These are phyloP conservation scores for Tephrocybe sp. DNA, from an alignment of 768 basidiomycete genomes.

Conservation along the genomic window DNA sequence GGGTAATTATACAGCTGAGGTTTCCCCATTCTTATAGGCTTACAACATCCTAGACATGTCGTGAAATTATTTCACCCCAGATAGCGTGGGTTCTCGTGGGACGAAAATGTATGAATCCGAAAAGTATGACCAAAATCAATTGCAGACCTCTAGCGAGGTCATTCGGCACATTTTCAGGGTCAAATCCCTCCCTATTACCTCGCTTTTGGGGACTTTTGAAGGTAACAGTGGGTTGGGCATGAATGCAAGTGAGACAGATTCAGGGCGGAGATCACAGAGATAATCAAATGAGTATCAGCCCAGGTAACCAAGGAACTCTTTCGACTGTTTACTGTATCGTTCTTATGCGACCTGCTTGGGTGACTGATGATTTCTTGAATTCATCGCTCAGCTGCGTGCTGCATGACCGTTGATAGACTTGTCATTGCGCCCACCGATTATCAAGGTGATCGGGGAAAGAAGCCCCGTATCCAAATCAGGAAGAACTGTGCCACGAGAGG, in stretches of 20 bases:
- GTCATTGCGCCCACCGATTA: conserved; percentile 3
- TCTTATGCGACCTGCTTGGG: no score
- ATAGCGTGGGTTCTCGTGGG: conserved; percentile 22
- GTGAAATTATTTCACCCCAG: background rate
- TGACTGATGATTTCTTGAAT: no score
- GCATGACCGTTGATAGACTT: background rate
- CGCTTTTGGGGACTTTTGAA: no score
- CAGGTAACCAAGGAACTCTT: no score
- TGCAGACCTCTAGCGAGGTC: background rate
- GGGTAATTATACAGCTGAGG: background rate
- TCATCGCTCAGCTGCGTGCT: background rate
- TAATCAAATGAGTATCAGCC: no score
- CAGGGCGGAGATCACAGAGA: no score
- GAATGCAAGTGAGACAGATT: no score
- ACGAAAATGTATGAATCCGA: conserved; percentile 14
- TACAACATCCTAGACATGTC: conserved; percentile 1
- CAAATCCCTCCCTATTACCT: no score
- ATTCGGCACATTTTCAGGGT: conserved; percentile 1
- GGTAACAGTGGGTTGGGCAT: no score
- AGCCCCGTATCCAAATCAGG: background rate
- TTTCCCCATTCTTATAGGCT: conserved; percentile 15
- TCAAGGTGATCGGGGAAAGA: conserved; percentile 3
- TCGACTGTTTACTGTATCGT: no score
- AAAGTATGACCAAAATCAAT: conserved; percentile 9
- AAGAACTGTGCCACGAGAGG: conserved; percentile 8